A percentile compares a stretch with the other conserved stretches of the same genome.
phyloP scores from a whole-genome alignment of 331 rosid species.

The Phaseolus coccineus region DNA sequence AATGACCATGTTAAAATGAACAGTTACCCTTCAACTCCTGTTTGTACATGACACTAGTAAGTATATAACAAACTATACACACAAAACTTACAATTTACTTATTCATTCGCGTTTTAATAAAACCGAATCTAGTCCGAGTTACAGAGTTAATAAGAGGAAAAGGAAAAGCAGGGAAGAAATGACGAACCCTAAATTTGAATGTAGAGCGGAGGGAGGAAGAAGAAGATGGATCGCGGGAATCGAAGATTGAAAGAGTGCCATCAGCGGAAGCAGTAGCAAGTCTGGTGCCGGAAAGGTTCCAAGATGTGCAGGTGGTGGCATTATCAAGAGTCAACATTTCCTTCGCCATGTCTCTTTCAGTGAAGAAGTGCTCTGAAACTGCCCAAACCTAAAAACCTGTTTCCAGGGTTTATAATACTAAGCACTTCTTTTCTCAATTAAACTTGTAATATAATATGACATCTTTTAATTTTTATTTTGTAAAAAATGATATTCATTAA shows the following conservation, averaged over 20 bases:
- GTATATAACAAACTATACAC: too few species aligned
- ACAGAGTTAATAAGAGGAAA: not conserved
- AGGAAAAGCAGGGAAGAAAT: not conserved
- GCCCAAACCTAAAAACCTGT: not conserved
- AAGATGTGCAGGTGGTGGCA: conserved; percentile 76
- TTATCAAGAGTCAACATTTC: conserved; percentile 66
- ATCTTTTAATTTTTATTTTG: too few species aligned
- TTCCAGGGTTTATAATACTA: not conserved
- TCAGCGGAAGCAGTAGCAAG: conserved; percentile 76
- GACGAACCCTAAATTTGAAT: conserved; percentile 69
- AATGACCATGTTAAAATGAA: not conserved
- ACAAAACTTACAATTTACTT: not conserved
- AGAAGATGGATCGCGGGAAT: conserved; percentile 63
- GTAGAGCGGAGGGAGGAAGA: conserved; percentile 67
- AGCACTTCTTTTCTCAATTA: too few species aligned
- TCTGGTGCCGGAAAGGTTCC: conserved; percentile 71
- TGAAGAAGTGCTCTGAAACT: not conserved
- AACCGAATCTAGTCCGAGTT: not conserved
- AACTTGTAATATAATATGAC: too few species aligned
- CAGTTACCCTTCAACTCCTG: too few species aligned
- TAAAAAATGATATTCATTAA: too few species aligned
- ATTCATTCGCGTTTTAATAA: not conserved
- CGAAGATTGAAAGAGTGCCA: conserved; percentile 77
- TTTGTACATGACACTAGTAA: too few species aligned
- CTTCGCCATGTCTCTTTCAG: conserved; percentile 62